These are phyloP conservation scores for Ceratorhiza oryzae-sativae DNA, from an alignment of 1,284 basidiomycete genomes.

Conservation along the genomic window DNA sequence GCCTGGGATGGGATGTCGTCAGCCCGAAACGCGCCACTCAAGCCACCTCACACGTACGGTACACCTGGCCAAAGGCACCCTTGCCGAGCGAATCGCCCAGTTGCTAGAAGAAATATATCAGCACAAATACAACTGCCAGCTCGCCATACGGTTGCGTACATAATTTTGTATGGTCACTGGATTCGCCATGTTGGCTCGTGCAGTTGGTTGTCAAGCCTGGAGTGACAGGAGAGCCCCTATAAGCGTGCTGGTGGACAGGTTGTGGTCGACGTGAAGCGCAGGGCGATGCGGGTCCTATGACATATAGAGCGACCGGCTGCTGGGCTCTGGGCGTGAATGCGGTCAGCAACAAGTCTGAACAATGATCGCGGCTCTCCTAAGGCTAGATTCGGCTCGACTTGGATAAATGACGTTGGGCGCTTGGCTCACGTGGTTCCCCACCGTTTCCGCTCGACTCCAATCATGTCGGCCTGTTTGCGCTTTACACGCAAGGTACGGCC, in stretches of 20 bases:
- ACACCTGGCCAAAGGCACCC: slow-evolving; percentile 94
- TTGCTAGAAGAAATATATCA: slow-evolving; percentile 63
- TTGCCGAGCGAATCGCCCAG: slow-evolving; percentile 93
- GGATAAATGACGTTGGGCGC: slow-evolving; percentile 32
- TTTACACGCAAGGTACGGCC: slow-evolving; percentile 65
- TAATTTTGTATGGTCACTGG: slow-evolving; percentile 38
- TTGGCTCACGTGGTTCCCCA: not conserved
- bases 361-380: slow-evolving; percentile 2
- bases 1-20: slow-evolving; percentile 55
- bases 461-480: slow-evolving; percentile 69
- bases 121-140: not conserved
- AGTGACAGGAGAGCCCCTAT: slow-evolving; percentile 16
- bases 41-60: slow-evolving; percentile 63
- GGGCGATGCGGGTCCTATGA: not conserved
- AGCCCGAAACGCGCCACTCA: not conserved
- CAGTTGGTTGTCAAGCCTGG: slow-evolving; percentile 2
- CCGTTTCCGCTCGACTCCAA: not conserved
- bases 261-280: slow-evolving; percentile 2
- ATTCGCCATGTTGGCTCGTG: slow-evolving; percentile 32
- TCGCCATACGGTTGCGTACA: slow-evolving; percentile 10
- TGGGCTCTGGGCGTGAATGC: slow-evolving; percentile 13
- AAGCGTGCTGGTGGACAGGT: not conserved
- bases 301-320: slow-evolving; percentile 19
- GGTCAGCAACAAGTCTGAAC: not conserved
- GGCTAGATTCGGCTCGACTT: slow-evolving; percentile 10